Conservation (phyloP, 352 stramenopile species). For the Pythium phragmiticola region DNA sequence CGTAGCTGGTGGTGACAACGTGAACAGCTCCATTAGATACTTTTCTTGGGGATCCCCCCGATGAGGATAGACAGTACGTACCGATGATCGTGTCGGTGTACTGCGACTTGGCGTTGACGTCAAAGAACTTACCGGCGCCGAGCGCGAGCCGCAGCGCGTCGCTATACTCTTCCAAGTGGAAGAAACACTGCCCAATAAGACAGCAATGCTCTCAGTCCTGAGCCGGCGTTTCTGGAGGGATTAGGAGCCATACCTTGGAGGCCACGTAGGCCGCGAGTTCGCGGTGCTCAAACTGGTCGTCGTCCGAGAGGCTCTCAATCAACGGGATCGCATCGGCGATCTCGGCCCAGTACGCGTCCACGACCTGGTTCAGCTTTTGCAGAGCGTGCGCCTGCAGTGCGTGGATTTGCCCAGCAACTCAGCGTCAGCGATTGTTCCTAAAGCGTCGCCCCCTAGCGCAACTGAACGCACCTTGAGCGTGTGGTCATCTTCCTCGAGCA, state of each 20-base stretch:
- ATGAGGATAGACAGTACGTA: constrained; percentile 11
- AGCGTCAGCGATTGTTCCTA: neutral
- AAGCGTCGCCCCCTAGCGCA: neutral
- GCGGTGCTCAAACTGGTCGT: constrained; percentile 87
- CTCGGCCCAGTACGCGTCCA: constrained; percentile 95
- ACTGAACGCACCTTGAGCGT: constrained; percentile 63
- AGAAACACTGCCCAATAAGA: constrained; percentile 87
- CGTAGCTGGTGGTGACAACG: constrained; percentile 42
- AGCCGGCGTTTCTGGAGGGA: constrained; percentile 2
- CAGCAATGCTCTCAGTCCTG: neutral
- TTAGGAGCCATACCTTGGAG: constrained; percentile 56
- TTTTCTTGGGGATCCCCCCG: neutral
- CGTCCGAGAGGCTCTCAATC: constrained; percentile 94
- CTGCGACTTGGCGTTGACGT: constrained; percentile 90
- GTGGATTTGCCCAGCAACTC: neutral
- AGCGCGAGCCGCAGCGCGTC: constrained; percentile 94
- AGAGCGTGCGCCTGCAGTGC: constrained; percentile 77
- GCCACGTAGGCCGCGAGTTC: constrained; percentile 91
- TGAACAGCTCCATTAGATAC: neutral
- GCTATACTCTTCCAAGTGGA: constrained; percentile 98
- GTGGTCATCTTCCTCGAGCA: constrained; percentile 92
- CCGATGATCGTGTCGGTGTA: constrained; percentile 98
- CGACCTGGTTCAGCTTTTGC: constrained; percentile 89
- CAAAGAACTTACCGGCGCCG: constrained; percentile 94
- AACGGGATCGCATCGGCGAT: constrained; percentile 89